Conservation (phyloP, 352 stramenopile genomes). For the Phytophthora pinifolia region DNA sequence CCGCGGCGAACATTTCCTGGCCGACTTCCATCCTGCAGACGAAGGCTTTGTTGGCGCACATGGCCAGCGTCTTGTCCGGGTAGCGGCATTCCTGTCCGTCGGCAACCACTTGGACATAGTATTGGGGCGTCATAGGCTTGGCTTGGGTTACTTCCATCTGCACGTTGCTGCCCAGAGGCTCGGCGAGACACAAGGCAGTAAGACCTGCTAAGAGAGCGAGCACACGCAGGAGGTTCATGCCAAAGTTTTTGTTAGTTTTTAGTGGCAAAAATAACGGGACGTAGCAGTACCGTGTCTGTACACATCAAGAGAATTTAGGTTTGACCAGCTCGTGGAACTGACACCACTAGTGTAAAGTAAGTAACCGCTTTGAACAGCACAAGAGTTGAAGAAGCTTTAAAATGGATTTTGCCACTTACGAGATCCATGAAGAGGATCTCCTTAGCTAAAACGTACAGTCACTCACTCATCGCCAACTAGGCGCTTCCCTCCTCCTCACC, state of each 20-base stretch:
- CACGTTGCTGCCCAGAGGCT: slow-evolving; percentile 9
- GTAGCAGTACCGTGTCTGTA: background rate
- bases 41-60: slow-evolving; percentile 46
- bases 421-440: slow-evolving; percentile 5
- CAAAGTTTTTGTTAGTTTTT: slow-evolving; percentile 9
- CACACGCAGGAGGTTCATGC: slow-evolving; percentile 2
- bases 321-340: background rate
- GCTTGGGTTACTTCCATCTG: slow-evolving; percentile 7
- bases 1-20: slow-evolving; percentile 36
- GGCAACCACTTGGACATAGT: slow-evolving; percentile 36
- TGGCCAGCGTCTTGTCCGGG: slow-evolving; percentile 26
- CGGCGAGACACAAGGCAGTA: background rate
- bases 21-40: slow-evolving; percentile 51
- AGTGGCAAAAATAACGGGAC: background rate
- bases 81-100: slow-evolving; percentile 33
- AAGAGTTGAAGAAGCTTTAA: background rate
- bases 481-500: slow-evolving; percentile 13
- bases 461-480: background rate
- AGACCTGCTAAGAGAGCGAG: slow-evolving; percentile 6
- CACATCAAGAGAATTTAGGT: slow-evolving; percentile 1
- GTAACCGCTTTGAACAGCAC: background rate
- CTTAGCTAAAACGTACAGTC: slow-evolving; percentile 20
- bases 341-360: background rate
- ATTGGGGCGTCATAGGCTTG: slow-evolving; percentile 7
- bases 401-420: slow-evolving; percentile 1